phyloP scores from a whole-genome alignment of 2,329 filamentous ascomycete species.

The Colletotrichum sp. region DNA sequence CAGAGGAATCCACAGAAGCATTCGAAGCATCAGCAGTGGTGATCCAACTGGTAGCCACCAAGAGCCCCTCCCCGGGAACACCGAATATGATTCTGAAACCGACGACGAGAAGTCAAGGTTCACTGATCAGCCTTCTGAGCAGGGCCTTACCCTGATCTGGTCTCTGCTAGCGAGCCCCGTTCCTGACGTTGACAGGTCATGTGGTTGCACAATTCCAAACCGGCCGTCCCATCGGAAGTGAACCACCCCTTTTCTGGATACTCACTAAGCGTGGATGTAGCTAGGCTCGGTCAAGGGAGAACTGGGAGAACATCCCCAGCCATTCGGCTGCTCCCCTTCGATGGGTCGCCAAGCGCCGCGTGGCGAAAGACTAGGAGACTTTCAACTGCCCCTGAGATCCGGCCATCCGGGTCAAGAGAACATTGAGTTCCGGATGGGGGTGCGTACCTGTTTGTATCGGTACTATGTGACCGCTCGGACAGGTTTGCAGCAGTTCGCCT shows the following conservation, averaged over 20 bases:
- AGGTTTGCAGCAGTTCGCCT: neutral
- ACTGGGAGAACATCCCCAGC: slow-evolving; percentile 15
- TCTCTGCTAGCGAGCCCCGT: slow-evolving; percentile 13
- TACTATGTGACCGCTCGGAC: neutral
- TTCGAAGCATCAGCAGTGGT: slow-evolving; percentile 9
- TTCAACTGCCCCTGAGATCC: slow-evolving; percentile 20
- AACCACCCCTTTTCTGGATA: slow-evolving; percentile 16
- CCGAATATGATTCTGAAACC: slow-evolving; percentile 22
- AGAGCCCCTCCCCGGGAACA: slow-evolving; percentile 15
- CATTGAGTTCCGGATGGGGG: neutral
- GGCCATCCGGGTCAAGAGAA: slow-evolving; percentile 21
- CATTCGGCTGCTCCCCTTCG: slow-evolving; percentile 24
- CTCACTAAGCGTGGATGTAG: slow-evolving; percentile 1
- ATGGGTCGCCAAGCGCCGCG: slow-evolving; percentile 20
- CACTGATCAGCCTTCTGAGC: slow-evolving; percentile 13
- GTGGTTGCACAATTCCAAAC: slow-evolving; percentile 19
- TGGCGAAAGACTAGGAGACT: slow-evolving; percentile 20
- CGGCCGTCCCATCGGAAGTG: slow-evolving; percentile 20
- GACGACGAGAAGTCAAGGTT: slow-evolving; percentile 13
- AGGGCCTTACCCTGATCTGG: slow-evolving; percentile 10
- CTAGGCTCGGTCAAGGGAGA: slow-evolving; percentile 11
- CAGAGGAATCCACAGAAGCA: slow-evolving; percentile 18
- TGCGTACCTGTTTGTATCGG: slow-evolving; percentile 11
- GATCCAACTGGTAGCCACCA: neutral
- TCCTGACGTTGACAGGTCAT: slow-evolving; percentile 22